These are phyloP conservation scores for Rhizopogon vesiculosus DNA, from an alignment of 768 basidiomycete species.

Conservation along the genomic window DNA sequence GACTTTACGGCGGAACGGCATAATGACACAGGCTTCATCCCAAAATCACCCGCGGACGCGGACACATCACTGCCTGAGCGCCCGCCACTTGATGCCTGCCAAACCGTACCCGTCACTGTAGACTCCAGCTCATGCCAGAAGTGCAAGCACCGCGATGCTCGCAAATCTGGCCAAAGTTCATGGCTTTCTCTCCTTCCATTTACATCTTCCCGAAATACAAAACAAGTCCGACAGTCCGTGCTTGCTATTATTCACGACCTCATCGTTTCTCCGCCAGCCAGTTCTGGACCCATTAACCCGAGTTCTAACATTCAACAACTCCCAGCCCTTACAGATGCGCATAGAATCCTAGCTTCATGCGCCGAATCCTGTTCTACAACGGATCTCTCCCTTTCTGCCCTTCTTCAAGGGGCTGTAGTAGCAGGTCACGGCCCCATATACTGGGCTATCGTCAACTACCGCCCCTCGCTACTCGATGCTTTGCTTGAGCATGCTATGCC, in stretches of 20 bases:
- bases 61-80: background rate
- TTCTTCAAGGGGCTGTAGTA: conserved; percentile 21
- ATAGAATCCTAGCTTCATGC: conserved; percentile 52
- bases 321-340: background rate
- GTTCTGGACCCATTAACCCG: conserved; percentile 12
- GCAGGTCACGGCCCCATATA: conserved; percentile 24
- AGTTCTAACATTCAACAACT: background rate
- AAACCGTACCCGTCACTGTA: background rate
- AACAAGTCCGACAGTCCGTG: conserved; percentile 49
- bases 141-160: background rate
- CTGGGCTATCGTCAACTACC: conserved; percentile 31
- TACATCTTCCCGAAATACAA: conserved; percentile 23
- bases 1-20: background rate
- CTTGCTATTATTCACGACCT: conserved; percentile 51
- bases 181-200: conserved; percentile 28
- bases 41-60: background rate
- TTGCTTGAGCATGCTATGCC: conserved; percentile 49
- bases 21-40: background rate
- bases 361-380: conserved; percentile 52
- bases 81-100: background rate
- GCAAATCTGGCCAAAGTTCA: background rate
- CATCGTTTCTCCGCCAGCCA: conserved; percentile 19
- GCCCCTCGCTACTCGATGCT: conserved; percentile 37
- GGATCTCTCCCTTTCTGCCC: conserved; percentile 32
- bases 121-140: background rate